These are phyloP conservation scores for Arachis stenosperma DNA, from an alignment of 306 rosid species.

Conservation along the genomic window DNA sequence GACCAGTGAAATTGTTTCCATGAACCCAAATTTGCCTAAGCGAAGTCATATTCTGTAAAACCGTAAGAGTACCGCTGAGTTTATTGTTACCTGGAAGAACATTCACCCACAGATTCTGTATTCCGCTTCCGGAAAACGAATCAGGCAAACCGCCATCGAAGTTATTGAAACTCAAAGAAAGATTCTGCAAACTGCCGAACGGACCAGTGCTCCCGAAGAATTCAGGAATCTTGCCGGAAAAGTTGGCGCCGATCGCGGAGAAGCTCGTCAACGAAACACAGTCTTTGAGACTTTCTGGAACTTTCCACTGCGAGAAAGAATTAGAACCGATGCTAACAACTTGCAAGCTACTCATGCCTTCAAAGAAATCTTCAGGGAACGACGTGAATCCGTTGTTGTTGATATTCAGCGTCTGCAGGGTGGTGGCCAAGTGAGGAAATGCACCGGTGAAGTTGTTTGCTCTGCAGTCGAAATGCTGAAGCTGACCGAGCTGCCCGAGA, in stretches of 20 bases:
- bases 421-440: slow-evolving; percentile 53
- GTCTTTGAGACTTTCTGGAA: slow-evolving; percentile 54
- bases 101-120: slow-evolving; percentile 61
- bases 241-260: slow-evolving; percentile 45
- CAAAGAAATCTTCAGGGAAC: slow-evolving; percentile 62
- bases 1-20: slow-evolving; percentile 72
- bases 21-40: slow-evolving; percentile 64
- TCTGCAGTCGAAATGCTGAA: slow-evolving; percentile 55
- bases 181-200: slow-evolving; percentile 45
- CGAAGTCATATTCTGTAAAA: slow-evolving; percentile 65
- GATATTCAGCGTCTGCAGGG: slow-evolving; percentile 45
- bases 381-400: slow-evolving; percentile 58
- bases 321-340: slow-evolving; percentile 50
- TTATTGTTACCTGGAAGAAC: slow-evolving; percentile 46
- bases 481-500: slow-evolving; percentile 45
- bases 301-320: slow-evolving; percentile 51
- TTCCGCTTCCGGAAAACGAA: slow-evolving; percentile 51
- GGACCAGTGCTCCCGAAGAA: slow-evolving; percentile 44
- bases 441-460: slow-evolving; percentile 52
- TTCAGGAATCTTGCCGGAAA: slow-evolving; percentile 60
- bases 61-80: slow-evolving; percentile 70
- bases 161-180: slow-evolving; percentile 53
- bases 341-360: slow-evolving; percentile 37
- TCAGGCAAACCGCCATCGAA: slow-evolving; percentile 69
- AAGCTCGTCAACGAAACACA: slow-evolving; percentile 38